A percentile compares a stretch with the other conserved stretches of the same genome.
Evolutionary conservation across 1,139 yeast genomes (phyloP).

Genomic region (Taphrina deformans): DNA sequence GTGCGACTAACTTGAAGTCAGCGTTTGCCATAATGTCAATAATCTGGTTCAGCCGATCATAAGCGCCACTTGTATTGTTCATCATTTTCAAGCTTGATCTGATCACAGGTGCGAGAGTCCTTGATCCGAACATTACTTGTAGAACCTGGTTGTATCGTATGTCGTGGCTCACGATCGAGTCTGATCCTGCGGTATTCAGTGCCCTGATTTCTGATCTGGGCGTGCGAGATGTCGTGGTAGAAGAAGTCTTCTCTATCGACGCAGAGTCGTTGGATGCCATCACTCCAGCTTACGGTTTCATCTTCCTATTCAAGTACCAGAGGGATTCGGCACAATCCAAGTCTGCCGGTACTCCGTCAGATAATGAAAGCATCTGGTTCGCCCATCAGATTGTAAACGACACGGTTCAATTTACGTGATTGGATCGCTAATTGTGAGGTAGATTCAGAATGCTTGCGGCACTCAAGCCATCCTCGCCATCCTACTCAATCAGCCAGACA

Average conservation of each 20-base stretch:
- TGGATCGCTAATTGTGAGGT: slow-evolving; percentile 43
- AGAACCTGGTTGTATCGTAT: too few relatives aligned
- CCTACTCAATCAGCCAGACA: slow-evolving; percentile 51
- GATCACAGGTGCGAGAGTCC: too few relatives aligned
- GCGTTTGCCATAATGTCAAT: too few relatives aligned
- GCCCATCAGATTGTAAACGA: slow-evolving; percentile 52
- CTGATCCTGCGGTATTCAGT: slow-evolving; percentile 70
- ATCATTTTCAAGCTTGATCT: too few relatives aligned
- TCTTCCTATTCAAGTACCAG: slow-evolving; percentile 63
- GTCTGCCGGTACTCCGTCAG: slow-evolving; percentile 49
- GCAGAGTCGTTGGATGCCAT: slow-evolving; percentile 49
- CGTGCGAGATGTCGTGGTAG: slow-evolving; percentile 59
- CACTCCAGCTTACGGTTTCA: slow-evolving; percentile 58
- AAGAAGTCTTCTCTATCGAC: slow-evolving; percentile 61
- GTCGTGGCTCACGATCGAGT: slow-evolving; percentile 67
- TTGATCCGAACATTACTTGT: too few relatives aligned
- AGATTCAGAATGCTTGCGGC: slow-evolving; percentile 73
- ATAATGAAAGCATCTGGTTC: slow-evolving; percentile 53
- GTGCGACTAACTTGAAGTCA: too few relatives aligned
- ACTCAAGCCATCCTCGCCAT: slow-evolving; percentile 71
- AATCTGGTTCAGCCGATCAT: too few relatives aligned
- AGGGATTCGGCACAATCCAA: slow-evolving; percentile 50
- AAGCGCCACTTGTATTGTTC: too few relatives aligned
- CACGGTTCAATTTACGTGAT: neutral
- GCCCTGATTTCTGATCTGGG: slow-evolving; percentile 62